phyloP scores from a whole-genome alignment of 1,139 yeast species.

The Nadsonia commutata region DNA sequence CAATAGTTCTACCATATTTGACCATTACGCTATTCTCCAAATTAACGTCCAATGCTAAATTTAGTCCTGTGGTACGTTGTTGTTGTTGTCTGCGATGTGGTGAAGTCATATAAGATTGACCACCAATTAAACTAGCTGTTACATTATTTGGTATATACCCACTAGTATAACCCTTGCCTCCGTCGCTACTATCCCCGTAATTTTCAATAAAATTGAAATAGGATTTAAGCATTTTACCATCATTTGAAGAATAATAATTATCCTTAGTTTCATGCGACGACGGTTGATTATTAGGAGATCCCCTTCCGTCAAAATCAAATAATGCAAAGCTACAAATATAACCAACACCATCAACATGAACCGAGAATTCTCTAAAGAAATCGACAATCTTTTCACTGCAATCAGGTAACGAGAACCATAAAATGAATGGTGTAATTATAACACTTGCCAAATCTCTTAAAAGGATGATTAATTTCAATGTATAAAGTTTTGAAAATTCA shows the following conservation, averaged over 20 bases:
- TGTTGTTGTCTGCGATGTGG: neutral
- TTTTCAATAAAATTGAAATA: slow-evolving; percentile 77
- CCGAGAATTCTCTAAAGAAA: slow-evolving; percentile 75
- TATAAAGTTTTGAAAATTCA: slow-evolving; percentile 69
- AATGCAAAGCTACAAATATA: slow-evolving; percentile 89
- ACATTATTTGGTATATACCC: slow-evolving; percentile 3
- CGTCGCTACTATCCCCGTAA: slow-evolving; percentile 35
- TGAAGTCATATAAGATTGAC: neutral
- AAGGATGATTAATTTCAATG: slow-evolving; percentile 57
- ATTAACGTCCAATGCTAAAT: slow-evolving; percentile 4
- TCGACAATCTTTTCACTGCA: slow-evolving; percentile 67
- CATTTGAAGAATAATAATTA: slow-evolving; percentile 34
- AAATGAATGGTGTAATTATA: slow-evolving; percentile 69
- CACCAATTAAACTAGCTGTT: neutral
- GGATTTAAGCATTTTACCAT: slow-evolving; percentile 86
- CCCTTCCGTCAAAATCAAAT: slow-evolving; percentile 70
- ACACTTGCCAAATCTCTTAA: slow-evolving; percentile 69
- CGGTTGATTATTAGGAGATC: slow-evolving; percentile 12
- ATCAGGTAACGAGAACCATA: slow-evolving; percentile 70
- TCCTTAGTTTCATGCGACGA: slow-evolving; percentile 14
- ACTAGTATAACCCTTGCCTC: neutral
- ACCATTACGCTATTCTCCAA: slow-evolving; percentile 20
- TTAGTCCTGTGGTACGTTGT: neutral
- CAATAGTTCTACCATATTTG: slow-evolving; percentile 10
- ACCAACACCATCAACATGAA: slow-evolving; percentile 89